Percentiles rank a stretch among this genome's conserved stretches.
These are phyloP conservation scores for Amylocarpus encephaloides DNA, from an alignment of 2,329 filamentous ascomycete species.

Conservation along the genomic window DNA sequence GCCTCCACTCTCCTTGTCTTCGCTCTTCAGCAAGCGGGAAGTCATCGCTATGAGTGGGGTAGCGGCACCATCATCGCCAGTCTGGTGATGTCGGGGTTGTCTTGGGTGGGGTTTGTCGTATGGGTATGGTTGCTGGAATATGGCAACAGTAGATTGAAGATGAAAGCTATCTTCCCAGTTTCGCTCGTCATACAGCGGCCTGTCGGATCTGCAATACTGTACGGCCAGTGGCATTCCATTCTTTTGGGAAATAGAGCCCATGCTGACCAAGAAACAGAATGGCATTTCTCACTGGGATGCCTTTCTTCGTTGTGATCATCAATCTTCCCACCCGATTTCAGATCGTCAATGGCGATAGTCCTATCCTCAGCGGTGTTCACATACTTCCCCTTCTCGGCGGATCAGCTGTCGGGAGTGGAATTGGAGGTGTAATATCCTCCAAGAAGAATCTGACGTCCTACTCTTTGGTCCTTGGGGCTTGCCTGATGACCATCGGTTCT, in stretches of 20 bases:
- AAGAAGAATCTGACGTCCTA: slow-evolving; percentile 3
- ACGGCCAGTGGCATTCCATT: neutral
- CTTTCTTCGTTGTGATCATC: slow-evolving; percentile 1
- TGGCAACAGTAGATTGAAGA: neutral
- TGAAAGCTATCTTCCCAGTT: neutral
- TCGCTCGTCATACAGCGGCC: neutral
- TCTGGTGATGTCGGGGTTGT: neutral
- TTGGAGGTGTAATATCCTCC: neutral
- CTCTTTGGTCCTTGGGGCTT: neutral
- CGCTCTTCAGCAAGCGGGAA: slow-evolving; percentile 2
- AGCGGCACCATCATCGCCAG: neutral
- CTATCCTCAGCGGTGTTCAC: neutral
- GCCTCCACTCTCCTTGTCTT: slow-evolving; percentile 4
- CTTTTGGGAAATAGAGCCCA: neutral
- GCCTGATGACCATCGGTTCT: neutral
- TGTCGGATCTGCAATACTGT: neutral
- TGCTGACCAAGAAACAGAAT: neutral
- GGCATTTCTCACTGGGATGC: slow-evolving; percentile 4
- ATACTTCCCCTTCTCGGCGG: slow-evolving; percentile 3
- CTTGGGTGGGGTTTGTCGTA: neutral
- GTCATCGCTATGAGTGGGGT: neutral
- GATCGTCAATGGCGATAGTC: neutral
- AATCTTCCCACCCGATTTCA: slow-evolving; percentile 4
- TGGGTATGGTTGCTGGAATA: neutral
- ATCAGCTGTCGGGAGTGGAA: neutral